Evolutionary conservation across 2,329 filamentous ascomycete species (phyloP).

Genomic region (Leptographium wingfieldii): DNA sequence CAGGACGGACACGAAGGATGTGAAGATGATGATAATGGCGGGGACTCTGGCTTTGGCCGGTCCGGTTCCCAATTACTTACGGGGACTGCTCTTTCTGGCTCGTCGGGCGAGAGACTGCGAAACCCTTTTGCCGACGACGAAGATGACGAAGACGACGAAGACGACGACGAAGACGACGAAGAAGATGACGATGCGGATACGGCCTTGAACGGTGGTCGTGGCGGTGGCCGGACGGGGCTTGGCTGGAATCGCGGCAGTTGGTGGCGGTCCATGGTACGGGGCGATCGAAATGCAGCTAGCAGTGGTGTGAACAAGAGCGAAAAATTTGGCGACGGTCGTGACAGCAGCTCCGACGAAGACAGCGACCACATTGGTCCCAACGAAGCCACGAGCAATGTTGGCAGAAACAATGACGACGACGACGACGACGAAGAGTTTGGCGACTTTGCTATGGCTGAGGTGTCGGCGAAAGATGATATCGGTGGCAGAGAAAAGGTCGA

Average conservation of each 20-base stretch:
- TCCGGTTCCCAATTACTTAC: conserved; percentile 2
- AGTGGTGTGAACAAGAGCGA: background rate
- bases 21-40: background rate
- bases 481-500: conserved; percentile 12
- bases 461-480: conserved; percentile 10
- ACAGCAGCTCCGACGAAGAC: conserved; percentile 28
- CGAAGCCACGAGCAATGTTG: conserved; percentile 31
- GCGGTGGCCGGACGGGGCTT: conserved; percentile 15
- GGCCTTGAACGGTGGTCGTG: conserved; percentile 13
- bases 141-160: conserved; percentile 33
- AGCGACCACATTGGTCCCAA: conserved; percentile 26
- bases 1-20: conserved; percentile 17
- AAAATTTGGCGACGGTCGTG: conserved; percentile 23
- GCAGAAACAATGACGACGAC: conserved; percentile 39
- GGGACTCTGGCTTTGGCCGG: background rate
- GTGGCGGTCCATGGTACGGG: conserved; percentile 22
- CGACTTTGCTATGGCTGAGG: conserved; percentile 54
- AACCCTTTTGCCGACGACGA: conserved; percentile 46
- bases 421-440: conserved; percentile 55
- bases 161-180: conserved; percentile 39
- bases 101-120: conserved; percentile 21
- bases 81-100: conserved; percentile 7
- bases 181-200: conserved; percentile 17
- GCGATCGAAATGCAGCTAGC: conserved; percentile 1
- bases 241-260: conserved; percentile 23